Evolutionary conservation across 1,284 basidiomycete species (phyloP).

Genomic region (Heterobasidion parviporum): DNA sequence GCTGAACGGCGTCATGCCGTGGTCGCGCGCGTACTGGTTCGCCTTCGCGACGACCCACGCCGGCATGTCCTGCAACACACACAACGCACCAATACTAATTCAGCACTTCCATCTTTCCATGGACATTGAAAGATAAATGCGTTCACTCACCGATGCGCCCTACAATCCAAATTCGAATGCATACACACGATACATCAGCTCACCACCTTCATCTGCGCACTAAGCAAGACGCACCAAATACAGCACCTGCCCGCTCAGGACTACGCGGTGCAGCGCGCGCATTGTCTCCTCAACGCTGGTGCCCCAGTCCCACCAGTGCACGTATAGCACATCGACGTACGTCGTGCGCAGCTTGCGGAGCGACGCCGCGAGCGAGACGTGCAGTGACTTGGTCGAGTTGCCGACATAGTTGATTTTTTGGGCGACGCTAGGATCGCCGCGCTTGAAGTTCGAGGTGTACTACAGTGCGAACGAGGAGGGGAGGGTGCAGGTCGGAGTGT

Average conservation of each 20-base stretch:
- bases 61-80: slow-evolving; percentile 28
- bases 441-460: slow-evolving; percentile 21
- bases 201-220: no score
- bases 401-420: slow-evolving; percentile 22
- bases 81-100: neutral
- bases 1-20: slow-evolving; percentile 39
- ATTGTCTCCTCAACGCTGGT: slow-evolving; percentile 32
- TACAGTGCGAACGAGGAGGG: slow-evolving; percentile 24
- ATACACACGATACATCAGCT: neutral
- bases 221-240: slow-evolving; percentile 15
- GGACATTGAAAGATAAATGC: neutral
- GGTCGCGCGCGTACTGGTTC: slow-evolving; percentile 26
- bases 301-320: slow-evolving; percentile 31
- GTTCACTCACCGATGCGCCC: neutral
- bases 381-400: slow-evolving; percentile 19
- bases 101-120: neutral
- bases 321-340: slow-evolving; percentile 28
- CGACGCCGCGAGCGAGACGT: slow-evolving; percentile 17
- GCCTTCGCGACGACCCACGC: slow-evolving; percentile 30
- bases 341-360: slow-evolving; percentile 22
- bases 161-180: neutral
- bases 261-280: slow-evolving; percentile 24
- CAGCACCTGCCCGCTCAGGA: slow-evolving; percentile 27
- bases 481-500: slow-evolving; percentile 16
- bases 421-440: slow-evolving; percentile 8